A percentile compares a stretch with the other conserved stretches of the same genome.
These are phyloP conservation scores for Aspergillus campestris DNA, from an alignment of 495 filamentous ascomycete genomes.

Conservation along the genomic window DNA sequence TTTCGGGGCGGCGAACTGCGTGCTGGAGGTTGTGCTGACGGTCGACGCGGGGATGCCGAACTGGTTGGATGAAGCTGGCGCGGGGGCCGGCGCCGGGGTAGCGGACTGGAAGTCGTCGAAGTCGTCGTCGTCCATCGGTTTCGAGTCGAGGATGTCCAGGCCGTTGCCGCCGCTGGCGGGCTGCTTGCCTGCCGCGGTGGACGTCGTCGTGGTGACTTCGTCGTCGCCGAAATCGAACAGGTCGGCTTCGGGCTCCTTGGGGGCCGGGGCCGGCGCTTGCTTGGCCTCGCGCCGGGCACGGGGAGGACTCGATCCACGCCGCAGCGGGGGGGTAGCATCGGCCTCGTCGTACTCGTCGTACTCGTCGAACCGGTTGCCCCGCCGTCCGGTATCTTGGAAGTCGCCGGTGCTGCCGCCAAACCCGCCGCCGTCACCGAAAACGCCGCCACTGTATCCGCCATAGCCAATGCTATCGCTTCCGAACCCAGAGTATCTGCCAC, in stretches of 20 bases:
- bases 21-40: conserved; percentile 53
- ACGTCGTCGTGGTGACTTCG: conserved; percentile 40
- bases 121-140: conserved; percentile 71
- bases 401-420: conserved; percentile 64
- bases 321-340: conserved; percentile 38
- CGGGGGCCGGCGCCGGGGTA: conserved; percentile 48
- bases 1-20: conserved; percentile 72
- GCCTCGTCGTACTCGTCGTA: conserved; percentile 94
- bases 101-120: conserved; percentile 99
- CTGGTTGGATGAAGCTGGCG: conserved; percentile 33
- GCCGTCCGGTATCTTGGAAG: conserved; percentile 57
- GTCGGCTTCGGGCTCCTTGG: conserved; percentile 79
- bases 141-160: conserved; percentile 47
- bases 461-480: conserved; percentile 67
- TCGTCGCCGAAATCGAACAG: conserved; percentile 83
- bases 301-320: conserved; percentile 36
- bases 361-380: conserved; percentile 80
- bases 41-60: conserved; percentile 50
- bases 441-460: conserved; percentile 76
- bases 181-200: conserved; percentile 41
- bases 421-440: conserved; percentile 89
- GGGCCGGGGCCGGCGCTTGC: conserved; percentile 56
- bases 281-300: conserved; percentile 41
- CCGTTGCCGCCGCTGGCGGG: conserved; percentile 37
- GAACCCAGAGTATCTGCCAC: conserved; percentile 77